Conservation (phyloP, 768 basidiomycete genomes). For the Tricholoma terreum region DNA sequence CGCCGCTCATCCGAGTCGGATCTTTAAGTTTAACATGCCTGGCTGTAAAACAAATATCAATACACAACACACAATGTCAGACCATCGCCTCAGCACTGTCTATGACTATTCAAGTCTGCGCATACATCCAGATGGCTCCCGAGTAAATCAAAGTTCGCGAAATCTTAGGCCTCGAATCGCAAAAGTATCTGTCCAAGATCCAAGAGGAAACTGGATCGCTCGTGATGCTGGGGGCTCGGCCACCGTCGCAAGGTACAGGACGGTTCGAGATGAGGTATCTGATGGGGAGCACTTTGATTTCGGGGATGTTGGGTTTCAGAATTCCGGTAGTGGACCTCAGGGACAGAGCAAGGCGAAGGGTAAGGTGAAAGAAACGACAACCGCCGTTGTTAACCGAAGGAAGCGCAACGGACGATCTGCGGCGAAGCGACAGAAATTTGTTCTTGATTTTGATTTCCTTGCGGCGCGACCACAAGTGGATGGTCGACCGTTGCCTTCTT, state of each 20-base stretch:
- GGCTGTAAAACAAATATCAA: neutral
- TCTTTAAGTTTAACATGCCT: no score
- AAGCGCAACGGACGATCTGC: constrained; percentile 21
- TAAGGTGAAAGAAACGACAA: constrained; percentile 5
- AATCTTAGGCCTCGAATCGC: constrained; percentile 35
- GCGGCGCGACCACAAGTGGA: constrained; percentile 16
- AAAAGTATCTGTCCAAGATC: constrained; percentile 37
- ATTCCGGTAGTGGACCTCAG: neutral
- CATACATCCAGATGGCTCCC: constrained; percentile 60
- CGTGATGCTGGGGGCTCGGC: constrained; percentile 57
- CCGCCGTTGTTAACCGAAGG: constrained; percentile 8
- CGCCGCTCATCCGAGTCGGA: no score
- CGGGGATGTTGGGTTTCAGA: constrained; percentile 2
- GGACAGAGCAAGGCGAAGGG: constrained; percentile 2
- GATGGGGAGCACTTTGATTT: constrained; percentile 9
- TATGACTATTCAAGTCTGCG: constrained; percentile 66
- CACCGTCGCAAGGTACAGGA: constrained; percentile 35
- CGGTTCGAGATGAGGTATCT: constrained; percentile 15
- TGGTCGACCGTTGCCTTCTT: constrained; percentile 39
- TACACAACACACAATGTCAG: constrained; percentile 19
- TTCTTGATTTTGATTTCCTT: constrained; percentile 53
- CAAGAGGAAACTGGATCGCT: constrained; percentile 64
- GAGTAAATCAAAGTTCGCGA: constrained; percentile 45
- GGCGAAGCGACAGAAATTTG: constrained; percentile 44
- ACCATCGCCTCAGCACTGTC: constrained; percentile 48